These are phyloP conservation scores for Larix sibirica DNA, from an alignment of 83 land plant species.

Conservation along the genomic window DNA sequence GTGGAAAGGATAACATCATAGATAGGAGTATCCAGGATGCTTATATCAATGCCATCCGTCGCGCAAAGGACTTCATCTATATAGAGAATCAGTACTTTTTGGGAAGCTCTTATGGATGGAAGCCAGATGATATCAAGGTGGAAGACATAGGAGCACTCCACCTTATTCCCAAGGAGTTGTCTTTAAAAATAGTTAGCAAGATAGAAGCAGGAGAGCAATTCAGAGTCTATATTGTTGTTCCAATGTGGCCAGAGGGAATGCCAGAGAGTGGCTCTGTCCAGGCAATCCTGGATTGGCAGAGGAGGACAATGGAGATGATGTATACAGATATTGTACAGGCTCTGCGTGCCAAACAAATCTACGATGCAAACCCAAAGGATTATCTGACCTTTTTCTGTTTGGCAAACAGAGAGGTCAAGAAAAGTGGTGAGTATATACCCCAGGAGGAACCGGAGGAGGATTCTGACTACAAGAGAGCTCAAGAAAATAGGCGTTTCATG, in stretches of 20 bases:
- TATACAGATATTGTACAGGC: conserved; percentile 74
- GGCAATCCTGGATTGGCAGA: conserved; percentile 85
- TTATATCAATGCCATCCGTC: conserved; percentile 82
- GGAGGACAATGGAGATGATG: conserved; percentile 93
- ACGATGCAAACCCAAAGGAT: conserved; percentile 59
- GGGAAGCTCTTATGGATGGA: conserved; percentile 87
- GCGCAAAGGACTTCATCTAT: conserved; percentile 87
- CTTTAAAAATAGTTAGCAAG: conserved; percentile 81
- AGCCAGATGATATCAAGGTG: conserved; percentile 31
- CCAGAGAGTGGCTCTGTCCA: conserved; percentile 82
- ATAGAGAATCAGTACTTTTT: conserved; percentile 95
- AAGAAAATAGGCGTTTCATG: conserved; percentile 86
- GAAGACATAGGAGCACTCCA: conserved; percentile 63
- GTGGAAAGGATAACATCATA: conserved; percentile 82
- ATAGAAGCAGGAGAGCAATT: conserved; percentile 88
- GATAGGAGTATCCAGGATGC: conserved; percentile 94
- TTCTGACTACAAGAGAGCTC: conserved; percentile 66
- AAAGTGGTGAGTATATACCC: conserved; percentile 70
- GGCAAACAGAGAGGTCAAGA: conserved; percentile 74
- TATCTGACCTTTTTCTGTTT: conserved; percentile 85
- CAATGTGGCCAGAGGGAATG: conserved; percentile 92
- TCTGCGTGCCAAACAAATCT: conserved; percentile 51
- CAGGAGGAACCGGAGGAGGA: conserved; percentile 56
- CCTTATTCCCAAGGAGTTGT: conserved; percentile 80
- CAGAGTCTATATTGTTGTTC: conserved; percentile 81